Evolutionary conservation across 2,329 filamentous ascomycete species (phyloP), one percentile per base, ranked within the genome.

Genomic region (Monilinia aucupariae): DNA sequence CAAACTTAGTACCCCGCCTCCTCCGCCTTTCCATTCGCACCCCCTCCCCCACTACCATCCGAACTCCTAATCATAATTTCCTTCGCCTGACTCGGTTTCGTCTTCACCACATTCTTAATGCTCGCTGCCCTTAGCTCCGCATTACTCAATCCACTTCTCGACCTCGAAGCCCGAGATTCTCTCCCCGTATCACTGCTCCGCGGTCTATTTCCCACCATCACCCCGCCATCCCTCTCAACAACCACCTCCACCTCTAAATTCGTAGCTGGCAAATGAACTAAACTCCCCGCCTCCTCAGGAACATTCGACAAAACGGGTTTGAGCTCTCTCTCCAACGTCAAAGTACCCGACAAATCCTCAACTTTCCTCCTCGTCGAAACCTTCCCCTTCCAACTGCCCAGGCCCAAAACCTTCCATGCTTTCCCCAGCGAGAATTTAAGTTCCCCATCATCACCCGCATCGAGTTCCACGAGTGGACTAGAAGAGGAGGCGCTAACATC

Each of bases 91-190:
- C 22, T 39, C 15, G 54, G 27, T 34, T 62, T 62, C 32, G 30
- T 43, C 43, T 48, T 56, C 8, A 37, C 32, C 20, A 56, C 43
- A 49, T 48, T 62, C 34, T 39, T 55, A 55, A 62, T 62, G 41
- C 60, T 62, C 51, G 60, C 60, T 50, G 56, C 60, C 32, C 51
- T 56, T 17, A 62, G 13, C 51, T 62, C 60, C 8, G 60, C 60
- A 49, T 62, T 62, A 49, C 43, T 49, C 15, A 62, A 34, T 22
- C 60, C 60, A 10, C 60, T 62, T n/a, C 60, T 56, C 20, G 60
- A 51, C 25, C 60, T 55, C 15, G 56, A 59, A 15, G 55, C 43
- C 17, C 30, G 34, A 10, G 56, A 59, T 27, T 50, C 54, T 20
- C 45, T 27, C 13, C 32, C 59, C 2, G 49, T 45, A 25, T 25